Base-by-base conservation (phyloP, 192 early-diverging fungal genomes). In the Rhizoclosmatium sp. region DNA sequence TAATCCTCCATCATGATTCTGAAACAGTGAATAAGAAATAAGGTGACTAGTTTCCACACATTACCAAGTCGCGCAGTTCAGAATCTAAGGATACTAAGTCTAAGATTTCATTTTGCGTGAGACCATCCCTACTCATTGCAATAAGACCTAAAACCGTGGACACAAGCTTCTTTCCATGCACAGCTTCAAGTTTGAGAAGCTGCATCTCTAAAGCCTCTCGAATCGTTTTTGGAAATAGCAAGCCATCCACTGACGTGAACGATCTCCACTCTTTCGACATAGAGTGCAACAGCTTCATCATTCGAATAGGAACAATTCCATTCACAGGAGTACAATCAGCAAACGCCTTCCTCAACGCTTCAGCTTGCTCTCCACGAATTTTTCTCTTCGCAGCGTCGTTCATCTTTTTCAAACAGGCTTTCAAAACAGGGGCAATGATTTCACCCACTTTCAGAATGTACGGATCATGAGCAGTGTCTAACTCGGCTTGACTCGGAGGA, bases 391-490 rank as follows among this genome's bases (percentile, higher is more conserved):
- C 23, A 14, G n/a, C n/a, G 58, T 78, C 77, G 39, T n/a, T 78
- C 44, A 31, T 44, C 40, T 51, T 12, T 62, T 78, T 78, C 21
- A 78, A 40, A 21, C 47, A 61, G 16, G 54, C 31, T 42, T 78
- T 78, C n/a, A 71, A 14, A 19, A 78, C 77, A 3, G 77, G 77
- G 3, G 23, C 12, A 70, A 78, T 78, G 14, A 78, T 10, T 47
- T 71, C 67, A 2, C 77, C 77, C 19, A 69, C 47, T 39, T 69
- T 58, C 9, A 78, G 4, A 60, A 78, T 4, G 46, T 47, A 78
- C 41, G 48, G 39, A 7, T 78, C 77, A 41, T 45, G 51, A 3
- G 45, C 58, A 23, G 45, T 47, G 19, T 67, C 44, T 19, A 78
- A 41, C 40, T 78, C 77, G 19, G 44, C 4, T 3, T 56, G 23